Evolutionary conservation across 108 stramenopile species (phyloP).

Genomic region (Aurantiochytrium sp.): DNA sequence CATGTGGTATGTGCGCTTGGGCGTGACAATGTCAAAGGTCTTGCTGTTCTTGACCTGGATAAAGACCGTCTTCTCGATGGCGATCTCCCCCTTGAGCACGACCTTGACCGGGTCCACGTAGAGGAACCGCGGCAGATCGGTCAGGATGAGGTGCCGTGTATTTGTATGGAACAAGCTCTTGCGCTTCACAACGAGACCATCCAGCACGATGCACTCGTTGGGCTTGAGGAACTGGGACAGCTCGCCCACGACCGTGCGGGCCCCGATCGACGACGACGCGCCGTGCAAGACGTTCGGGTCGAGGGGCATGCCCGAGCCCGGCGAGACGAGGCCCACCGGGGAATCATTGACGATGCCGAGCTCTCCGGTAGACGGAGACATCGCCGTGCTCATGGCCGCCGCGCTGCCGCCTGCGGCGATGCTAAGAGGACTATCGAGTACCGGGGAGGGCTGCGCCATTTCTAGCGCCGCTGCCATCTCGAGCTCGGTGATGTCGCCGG

Average conservation of each 20-base stretch:
- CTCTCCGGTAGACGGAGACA: neutral
- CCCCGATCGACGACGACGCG: neutral
- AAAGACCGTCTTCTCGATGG: neutral
- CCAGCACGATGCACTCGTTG: neutral
- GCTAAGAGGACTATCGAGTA: neutral
- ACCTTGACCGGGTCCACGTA: slow-evolving; percentile 28
- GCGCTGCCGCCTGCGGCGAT: neutral
- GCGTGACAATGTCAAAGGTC: slow-evolving; percentile 28
- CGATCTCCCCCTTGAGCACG: slow-evolving; percentile 24
- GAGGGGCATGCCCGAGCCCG: neutral
- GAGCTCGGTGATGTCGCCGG: neutral
- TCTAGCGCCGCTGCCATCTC: neutral
- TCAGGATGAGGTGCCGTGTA: slow-evolving; percentile 31
- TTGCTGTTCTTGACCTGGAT: slow-evolving; percentile 31
- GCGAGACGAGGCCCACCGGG: neutral
- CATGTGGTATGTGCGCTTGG: slow-evolving; percentile 21
- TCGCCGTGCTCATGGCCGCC: neutral
- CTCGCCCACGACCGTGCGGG: neutral
- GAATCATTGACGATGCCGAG: neutral
- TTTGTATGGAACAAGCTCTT: neutral
- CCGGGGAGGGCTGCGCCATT: neutral
- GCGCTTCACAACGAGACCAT: slow-evolving; percentile 26
- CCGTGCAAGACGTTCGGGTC: neutral
- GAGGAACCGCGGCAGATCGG: neutral
- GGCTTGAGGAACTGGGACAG: slow-evolving; percentile 28